Evolutionary conservation across 352 stramenopile genomes (phyloP).

Genomic region (Globisporangium splendens): DNA sequence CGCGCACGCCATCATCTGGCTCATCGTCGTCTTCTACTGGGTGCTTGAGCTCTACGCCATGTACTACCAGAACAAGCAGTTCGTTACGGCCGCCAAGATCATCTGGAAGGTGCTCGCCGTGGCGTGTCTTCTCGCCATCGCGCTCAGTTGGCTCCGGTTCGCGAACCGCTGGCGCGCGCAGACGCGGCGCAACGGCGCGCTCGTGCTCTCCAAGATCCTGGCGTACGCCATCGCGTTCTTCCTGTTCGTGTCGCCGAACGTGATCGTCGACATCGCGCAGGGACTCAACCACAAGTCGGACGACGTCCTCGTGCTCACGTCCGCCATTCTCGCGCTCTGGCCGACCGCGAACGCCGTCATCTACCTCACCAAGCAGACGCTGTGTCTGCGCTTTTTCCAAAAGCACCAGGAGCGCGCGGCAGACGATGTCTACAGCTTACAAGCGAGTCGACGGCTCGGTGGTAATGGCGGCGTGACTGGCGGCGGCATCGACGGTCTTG

Average conservation of each 20-base stretch:
- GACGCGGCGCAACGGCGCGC: slow-evolving; percentile 33
- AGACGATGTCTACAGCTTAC: slow-evolving; percentile 24
- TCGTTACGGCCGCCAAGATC: slow-evolving; percentile 51
- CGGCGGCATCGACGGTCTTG: neutral
- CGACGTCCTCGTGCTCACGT: slow-evolving; percentile 32
- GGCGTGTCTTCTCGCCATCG: slow-evolving; percentile 56
- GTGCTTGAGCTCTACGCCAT: slow-evolving; percentile 66
- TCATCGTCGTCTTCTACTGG: slow-evolving; percentile 73
- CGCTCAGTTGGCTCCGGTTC: slow-evolving; percentile 56
- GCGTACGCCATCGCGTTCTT: slow-evolving; percentile 79
- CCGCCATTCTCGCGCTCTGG: slow-evolving; percentile 68
- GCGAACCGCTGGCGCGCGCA: slow-evolving; percentile 46
- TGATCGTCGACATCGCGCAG: slow-evolving; percentile 57
- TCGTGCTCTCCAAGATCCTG: slow-evolving; percentile 76
- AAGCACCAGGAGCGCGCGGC: slow-evolving; percentile 15
- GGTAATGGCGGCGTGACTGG: neutral
- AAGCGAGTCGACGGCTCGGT: slow-evolving; percentile 13
- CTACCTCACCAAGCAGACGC: slow-evolving; percentile 63
- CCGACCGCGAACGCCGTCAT: slow-evolving; percentile 74
- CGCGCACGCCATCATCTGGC: slow-evolving; percentile 75
- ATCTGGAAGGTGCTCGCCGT: slow-evolving; percentile 72
- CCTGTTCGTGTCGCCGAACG: slow-evolving; percentile 64
- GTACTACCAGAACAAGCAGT: slow-evolving; percentile 44
- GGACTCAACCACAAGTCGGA: slow-evolving; percentile 36
- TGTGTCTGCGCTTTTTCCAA: slow-evolving; percentile 59